A percentile compares a stretch with the other conserved stretches of the same genome.
phyloP scores from a whole-genome alignment of 129 eudicot species.

The Flaveria trinervia region DNA sequence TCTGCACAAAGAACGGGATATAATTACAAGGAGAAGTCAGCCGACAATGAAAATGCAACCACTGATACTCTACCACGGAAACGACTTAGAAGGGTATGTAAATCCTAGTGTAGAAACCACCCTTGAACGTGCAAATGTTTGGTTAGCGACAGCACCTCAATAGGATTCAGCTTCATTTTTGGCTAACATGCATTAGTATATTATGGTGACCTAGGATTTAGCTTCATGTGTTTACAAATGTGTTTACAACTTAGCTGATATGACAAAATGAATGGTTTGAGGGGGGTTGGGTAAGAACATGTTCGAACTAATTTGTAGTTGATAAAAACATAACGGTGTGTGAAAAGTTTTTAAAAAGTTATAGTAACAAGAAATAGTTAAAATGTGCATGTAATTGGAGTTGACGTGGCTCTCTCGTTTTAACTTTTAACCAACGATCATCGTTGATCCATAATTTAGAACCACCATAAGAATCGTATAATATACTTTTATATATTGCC shows the following conservation, averaged over 20 bases:
- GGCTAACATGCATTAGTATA: background rate
- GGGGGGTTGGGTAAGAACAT: background rate
- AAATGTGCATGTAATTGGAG: too few species aligned
- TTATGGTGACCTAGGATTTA: background rate
- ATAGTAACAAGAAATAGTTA: too few species aligned
- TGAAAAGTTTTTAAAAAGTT: too few species aligned
- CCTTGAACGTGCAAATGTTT: background rate
- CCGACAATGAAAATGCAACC: background rate
- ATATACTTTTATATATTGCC: too few species aligned
- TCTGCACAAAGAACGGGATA: slow-evolving; percentile 42
- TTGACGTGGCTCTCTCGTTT: too few species aligned
- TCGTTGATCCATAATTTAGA: too few species aligned
- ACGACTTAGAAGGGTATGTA: slow-evolving; percentile 11
- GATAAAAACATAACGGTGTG: too few species aligned
- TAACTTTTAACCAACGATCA: too few species aligned
- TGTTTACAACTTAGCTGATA: background rate
- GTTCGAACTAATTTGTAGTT: too few species aligned
- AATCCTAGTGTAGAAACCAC: slow-evolving; percentile 12
- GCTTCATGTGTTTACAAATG: background rate
- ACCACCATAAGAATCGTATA: too few species aligned
- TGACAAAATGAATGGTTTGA: background rate
- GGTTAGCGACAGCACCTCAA: background rate
- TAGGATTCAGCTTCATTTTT: background rate
- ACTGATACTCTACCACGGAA: background rate
- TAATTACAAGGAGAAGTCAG: slow-evolving; percentile 14